Evolutionary conservation across 2,329 filamentous ascomycete species (phyloP), one percentile per base, ranked within the genome.

Genomic region (Podosphaera aphanis): DNA sequence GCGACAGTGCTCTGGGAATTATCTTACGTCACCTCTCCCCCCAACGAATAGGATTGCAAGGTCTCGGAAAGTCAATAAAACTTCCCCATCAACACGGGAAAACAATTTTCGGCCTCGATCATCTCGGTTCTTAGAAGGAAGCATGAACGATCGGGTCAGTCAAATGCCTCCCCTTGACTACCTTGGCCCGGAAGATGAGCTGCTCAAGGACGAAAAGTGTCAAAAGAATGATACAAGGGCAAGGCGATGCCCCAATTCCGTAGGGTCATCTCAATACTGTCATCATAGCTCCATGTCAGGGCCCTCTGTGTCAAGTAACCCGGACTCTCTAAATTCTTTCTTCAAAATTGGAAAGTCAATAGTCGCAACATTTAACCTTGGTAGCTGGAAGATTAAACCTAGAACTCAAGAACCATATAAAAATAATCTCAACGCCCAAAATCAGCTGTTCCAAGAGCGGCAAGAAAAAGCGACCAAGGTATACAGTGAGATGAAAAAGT

Each of bases 111-210:
- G 63, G 49, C 62, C 53, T 65, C 73, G 64, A 59, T 74, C 62
- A 66, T 92, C 70, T 56, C 78, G 63, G 46, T 79, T 79, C 52
- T 61, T 71, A 33, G 85, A 93, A 62, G 85, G 80, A 36, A 88
- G 79, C 56, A 88, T 93, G 82, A 83, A 78, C 56, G 83, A 92
- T 61, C 76, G 81, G 51, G 67, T 73, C 27, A 86, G 80, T 56
- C 70, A 74, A 48, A 71, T 68, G 48, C 83, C 83, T 23, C 57
- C 58, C 10, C 43, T 45, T 29, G 46, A 52, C 37, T 60, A 56
- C 33, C 46, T 57, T 7, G 57, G 48, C 27, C 29, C 29, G 13
- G 52, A 58, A 25, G 51, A 55, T 13, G 50, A 53, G 18, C 21
- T 49, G 21, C 46, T 48, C 8, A 48, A 54, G 33, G 44, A 33